A percentile compares a stretch with the other conserved stretches of the same genome.
Evolutionary conservation across 495 filamentous ascomycete species (phyloP).

Genomic region (Aspergillus heteromorphus): DNA sequence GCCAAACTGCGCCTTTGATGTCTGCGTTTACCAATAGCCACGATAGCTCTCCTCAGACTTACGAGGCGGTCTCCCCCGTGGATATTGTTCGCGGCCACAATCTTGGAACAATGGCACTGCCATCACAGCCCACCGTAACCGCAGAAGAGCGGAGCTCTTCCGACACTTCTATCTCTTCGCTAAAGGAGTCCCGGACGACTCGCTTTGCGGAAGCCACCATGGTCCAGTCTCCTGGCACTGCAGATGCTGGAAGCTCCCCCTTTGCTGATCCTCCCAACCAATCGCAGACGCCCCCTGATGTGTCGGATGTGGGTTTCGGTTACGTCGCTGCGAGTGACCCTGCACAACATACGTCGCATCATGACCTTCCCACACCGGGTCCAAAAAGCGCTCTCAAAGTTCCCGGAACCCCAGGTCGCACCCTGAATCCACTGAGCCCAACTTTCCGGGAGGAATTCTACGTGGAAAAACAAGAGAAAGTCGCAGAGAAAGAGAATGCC

Average conservation of each 20-base stretch:
- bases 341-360: constrained; percentile 43
- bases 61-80: constrained; percentile 28
- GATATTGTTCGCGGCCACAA: constrained; percentile 32
- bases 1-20: constrained; percentile 18
- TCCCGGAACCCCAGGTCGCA: constrained; percentile 69
- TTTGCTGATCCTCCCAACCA: constrained; percentile 59
- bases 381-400: constrained; percentile 82
- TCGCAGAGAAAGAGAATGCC: constrained; percentile 74
- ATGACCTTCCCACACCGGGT: constrained; percentile 65
- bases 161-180: constrained; percentile 51
- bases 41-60: constrained; percentile 26
- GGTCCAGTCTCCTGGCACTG: constrained; percentile 70
- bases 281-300: constrained; percentile 47
- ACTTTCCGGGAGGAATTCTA: constrained; percentile 83
- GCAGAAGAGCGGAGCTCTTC: constrained; percentile 27
- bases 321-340: constrained; percentile 64
- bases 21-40: constrained; percentile 22
- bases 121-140: constrained; percentile 17
- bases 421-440: constrained; percentile 67
- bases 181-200: constrained; percentile 74
- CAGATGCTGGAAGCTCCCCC: constrained; percentile 46
- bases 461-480: constrained; percentile 72
- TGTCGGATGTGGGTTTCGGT: constrained; percentile 86
- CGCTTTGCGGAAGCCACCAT: constrained; percentile 89
- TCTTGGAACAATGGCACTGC: constrained; percentile 27